Percentiles rank a stretch among this genome's conserved stretches.
Evolutionary conservation across 1,284 basidiomycete genomes (phyloP).

Genomic region (Mrakiaceae sp.): DNA sequence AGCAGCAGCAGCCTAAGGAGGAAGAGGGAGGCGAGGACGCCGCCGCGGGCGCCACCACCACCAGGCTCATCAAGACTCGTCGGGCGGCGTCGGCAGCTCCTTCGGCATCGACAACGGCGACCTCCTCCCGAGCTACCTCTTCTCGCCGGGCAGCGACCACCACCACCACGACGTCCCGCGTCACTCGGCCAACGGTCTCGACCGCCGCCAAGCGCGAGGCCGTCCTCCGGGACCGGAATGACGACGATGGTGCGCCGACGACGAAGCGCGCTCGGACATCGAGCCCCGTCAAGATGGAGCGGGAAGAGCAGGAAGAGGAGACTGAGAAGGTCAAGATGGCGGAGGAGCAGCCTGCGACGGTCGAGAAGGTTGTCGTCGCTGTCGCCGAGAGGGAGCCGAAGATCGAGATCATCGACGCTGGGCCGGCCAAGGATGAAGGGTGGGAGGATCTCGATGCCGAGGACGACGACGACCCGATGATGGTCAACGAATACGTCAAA

Average conservation of each 20-base stretch:
- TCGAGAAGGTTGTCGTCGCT: neutral
- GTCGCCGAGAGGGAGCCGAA: neutral
- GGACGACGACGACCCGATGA: slow-evolving; percentile 86
- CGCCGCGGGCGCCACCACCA: slow-evolving; percentile 5
- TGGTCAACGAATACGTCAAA: slow-evolving; percentile 92
- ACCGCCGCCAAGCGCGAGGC: slow-evolving; percentile 7
- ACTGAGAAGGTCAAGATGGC: neutral
- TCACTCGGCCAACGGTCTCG: neutral
- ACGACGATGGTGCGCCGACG: slow-evolving; percentile 8
- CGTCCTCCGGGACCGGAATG: neutral
- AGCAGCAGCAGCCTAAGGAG: neutral
- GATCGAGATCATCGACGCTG: slow-evolving; percentile 24
- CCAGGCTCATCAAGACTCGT: slow-evolving; percentile 6
- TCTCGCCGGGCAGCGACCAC: neutral
- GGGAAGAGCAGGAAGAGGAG: slow-evolving; percentile 10
- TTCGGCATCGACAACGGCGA: neutral
- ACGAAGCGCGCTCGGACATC: slow-evolving; percentile 29
- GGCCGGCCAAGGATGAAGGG: slow-evolving; percentile 39
- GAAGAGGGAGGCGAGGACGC: slow-evolving; percentile 6
- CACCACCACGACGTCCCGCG: neutral
- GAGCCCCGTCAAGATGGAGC: slow-evolving; percentile 21
- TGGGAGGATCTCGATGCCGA: slow-evolving; percentile 86
- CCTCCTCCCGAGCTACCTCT: neutral
- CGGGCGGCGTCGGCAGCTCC: neutral
- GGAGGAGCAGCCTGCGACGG: neutral